Conservation (phyloP, 73 alveolate species). For the Paramecium octaurelia region DNA sequence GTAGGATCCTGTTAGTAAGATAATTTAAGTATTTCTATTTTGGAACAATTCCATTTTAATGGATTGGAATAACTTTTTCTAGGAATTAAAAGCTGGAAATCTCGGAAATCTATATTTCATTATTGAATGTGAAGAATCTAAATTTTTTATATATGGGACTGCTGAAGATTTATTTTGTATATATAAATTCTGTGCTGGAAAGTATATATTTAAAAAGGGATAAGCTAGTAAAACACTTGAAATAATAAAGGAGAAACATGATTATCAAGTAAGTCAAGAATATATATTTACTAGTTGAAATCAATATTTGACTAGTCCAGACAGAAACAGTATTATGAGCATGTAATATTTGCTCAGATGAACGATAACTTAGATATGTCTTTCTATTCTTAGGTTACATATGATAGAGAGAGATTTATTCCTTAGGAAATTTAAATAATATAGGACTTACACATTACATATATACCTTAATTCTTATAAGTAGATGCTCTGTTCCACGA, state of each 20-base stretch:
- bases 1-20: not conserved
- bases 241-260: not conserved
- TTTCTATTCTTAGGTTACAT: not conserved
- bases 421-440: not conserved
- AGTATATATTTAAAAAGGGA: not conserved
- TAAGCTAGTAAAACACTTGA: not conserved
- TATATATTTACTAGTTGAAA: not conserved
- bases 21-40: not conserved
- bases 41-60: not conserved
- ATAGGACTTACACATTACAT: not conserved
- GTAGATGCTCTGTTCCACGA: not conserved
- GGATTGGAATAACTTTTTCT: not conserved
- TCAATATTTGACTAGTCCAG: not conserved
- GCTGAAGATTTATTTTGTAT: not conserved
- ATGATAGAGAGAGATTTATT: not conserved
- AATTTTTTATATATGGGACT: not conserved
- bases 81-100: not conserved
- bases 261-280: not conserved
- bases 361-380: not conserved
- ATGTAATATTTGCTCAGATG: not conserved
- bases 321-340: not conserved
- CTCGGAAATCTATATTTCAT: not conserved
- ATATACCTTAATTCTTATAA: not conserved
- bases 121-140: not conserved
- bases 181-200: conserved; percentile 5